phyloP scores from a whole-genome alignment of 345 rosid species.

The Salix suchowensis region DNA sequence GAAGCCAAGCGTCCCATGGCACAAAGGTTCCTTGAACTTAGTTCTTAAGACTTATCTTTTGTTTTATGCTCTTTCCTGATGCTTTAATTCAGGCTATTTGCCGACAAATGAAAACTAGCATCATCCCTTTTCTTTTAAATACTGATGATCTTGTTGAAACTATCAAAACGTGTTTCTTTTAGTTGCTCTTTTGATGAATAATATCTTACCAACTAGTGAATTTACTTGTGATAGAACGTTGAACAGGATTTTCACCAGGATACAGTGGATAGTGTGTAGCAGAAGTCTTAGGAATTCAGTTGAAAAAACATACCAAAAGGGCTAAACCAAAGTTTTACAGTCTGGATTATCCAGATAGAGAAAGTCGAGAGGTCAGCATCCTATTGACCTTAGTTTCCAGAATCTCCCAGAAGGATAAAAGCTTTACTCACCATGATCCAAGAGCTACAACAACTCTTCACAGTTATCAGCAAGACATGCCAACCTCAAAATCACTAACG shows the following conservation, averaged over 20 bases:
- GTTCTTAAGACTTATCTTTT: constrained; percentile 22
- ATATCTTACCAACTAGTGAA: not conserved
- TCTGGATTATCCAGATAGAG: not conserved
- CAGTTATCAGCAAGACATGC: not conserved
- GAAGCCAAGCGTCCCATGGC: constrained; percentile 85
- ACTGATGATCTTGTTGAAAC: not conserved
- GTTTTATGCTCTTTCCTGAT: not conserved
- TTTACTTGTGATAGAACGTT: too few relatives aligned
- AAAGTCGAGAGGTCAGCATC: not conserved
- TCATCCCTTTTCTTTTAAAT: not conserved
- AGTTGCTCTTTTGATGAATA: not conserved
- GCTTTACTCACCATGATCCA: not conserved
- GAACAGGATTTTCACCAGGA: too few relatives aligned
- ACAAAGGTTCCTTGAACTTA: constrained; percentile 58
- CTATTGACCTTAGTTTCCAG: not conserved
- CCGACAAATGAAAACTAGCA: not conserved
- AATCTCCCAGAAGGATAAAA: not conserved
- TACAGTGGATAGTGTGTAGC: too few relatives aligned
- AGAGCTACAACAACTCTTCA: not conserved
- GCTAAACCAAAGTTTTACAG: not conserved
- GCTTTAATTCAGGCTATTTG: not conserved
- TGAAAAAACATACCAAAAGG: not conserved
- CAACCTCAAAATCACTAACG: not conserved
- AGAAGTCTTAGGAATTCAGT: not conserved
- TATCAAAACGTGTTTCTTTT: not conserved